phyloP scores from a whole-genome alignment of 768 basidiomycete species.

The Rubroboletus pulcherrimus region DNA sequence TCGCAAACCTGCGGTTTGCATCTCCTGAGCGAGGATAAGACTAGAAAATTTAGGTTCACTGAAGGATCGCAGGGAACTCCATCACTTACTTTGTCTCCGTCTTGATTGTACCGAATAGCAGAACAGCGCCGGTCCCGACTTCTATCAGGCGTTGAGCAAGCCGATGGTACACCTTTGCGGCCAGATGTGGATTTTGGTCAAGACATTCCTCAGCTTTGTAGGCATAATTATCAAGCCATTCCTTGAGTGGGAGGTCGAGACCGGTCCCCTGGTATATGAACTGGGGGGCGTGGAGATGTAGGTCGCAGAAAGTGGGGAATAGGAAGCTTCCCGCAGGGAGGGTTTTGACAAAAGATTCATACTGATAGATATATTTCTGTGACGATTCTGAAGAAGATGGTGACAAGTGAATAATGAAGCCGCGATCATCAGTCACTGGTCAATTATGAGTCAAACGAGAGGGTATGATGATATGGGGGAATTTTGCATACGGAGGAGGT shows the following conservation, averaged over 20 bases:
- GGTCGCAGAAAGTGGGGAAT: constrained; percentile 76
- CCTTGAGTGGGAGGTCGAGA: constrained; percentile 76
- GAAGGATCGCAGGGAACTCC: background rate
- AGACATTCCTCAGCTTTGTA: constrained; percentile 78
- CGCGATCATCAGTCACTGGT: constrained; percentile 35
- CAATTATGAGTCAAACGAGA: background rate
- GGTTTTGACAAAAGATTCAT: constrained; percentile 17
- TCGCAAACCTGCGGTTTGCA: constrained; percentile 69
- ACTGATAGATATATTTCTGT: constrained; percentile 26
- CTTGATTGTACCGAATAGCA: constrained; percentile 83
- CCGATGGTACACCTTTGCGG: constrained; percentile 60
- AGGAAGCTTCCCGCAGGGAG: constrained; percentile 60
- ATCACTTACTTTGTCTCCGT: constrained; percentile 71
- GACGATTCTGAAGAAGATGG: constrained; percentile 36
- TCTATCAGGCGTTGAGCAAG: constrained; percentile 65
- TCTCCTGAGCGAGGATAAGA: constrained; percentile 70
- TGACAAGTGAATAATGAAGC: constrained; percentile 52
- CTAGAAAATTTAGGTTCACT: constrained; percentile 34
- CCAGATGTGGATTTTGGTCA: constrained; percentile 58
- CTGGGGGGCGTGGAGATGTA: constrained; percentile 87
- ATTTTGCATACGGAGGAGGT: constrained; percentile 46
- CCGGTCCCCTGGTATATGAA: constrained; percentile 87
- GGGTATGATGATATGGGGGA: background rate
- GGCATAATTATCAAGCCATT: constrained; percentile 81
- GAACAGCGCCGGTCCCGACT: constrained; percentile 72